Base-by-base conservation (phyloP, 1,284 basidiomycete genomes). In the Tilletia caries region DNA sequence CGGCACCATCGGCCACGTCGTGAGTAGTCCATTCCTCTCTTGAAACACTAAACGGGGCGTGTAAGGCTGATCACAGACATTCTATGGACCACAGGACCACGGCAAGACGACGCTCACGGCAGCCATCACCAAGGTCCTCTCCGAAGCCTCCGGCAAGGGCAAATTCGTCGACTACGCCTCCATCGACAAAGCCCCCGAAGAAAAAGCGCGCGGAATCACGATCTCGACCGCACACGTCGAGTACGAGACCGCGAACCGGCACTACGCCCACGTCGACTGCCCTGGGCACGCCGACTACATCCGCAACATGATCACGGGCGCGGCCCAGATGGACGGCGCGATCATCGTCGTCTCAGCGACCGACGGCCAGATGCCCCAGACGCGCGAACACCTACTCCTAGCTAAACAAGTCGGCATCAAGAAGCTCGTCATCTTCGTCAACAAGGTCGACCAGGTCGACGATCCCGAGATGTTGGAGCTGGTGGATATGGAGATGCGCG, bases 401-500 rank as follows among this genome's bases (percentile, higher is more conserved):
- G 95, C 95, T 79, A 92, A 93, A 83, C 96, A 99, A 87, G 94
- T 98, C 78, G 96, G 96, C 78, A 92, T 99, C 85, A 95, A 96
- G 86, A 93, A 92, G 85, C 89, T 99, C 52, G 93, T 98, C 74
- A 96, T 99, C 76, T 99, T 98, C 87, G 95, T 99, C 85, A 99
- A 98, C 91, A 97, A 98, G 86, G 91, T 98, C 74, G 96, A 99
- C 86, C 89, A 92, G 87, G 91, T 98, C 72, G 89, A 92, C 75
- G 96, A 99, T 88, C 89, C 90, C 37, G 96, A 99, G 88, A 98
- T 98, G 94, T 87, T 98, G 72, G 94, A 98, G 87, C 91, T 98
- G 70, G 96, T 99, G 74, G 96, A 99, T 82, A 98, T 99, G 95
- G 96, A 99, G 88, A 99, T 99, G 91, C 91, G 96, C 70, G 96